A percentile compares a stretch with the other conserved stretches of the same genome.
Conservation (phyloP, 805 yeast species). For the Candida quercuum region DNA sequence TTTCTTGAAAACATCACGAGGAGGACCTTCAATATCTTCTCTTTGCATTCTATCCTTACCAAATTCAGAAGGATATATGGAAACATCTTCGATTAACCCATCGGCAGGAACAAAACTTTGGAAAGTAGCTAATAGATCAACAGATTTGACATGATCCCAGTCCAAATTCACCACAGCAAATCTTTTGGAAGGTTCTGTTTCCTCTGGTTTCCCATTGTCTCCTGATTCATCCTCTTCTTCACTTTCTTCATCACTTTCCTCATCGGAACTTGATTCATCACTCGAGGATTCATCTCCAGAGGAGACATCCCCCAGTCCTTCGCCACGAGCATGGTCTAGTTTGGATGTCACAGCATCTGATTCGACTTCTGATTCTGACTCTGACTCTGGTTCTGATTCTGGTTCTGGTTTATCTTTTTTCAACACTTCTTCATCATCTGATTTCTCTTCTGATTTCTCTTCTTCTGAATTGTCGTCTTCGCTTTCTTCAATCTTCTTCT, state of each 20-base stretch:
- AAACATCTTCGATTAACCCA: conserved; percentile 63
- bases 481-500: conserved; percentile 6
- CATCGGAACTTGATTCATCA: conserved; percentile 38
- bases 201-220: conserved; percentile 62
- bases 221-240: conserved; percentile 51
- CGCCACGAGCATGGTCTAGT: conserved; percentile 67
- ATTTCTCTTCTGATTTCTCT: conserved; percentile 25
- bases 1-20: conserved; percentile 68
- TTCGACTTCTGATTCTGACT: conserved; percentile 11
- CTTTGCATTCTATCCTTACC: conserved; percentile 89
- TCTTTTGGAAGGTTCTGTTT: conserved; percentile 76
- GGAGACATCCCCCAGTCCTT: conserved; percentile 38
- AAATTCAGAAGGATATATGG: conserved; percentile 82
- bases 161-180: conserved; percentile 94
- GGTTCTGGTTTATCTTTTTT: conserved; percentile 11
- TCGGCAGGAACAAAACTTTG: conserved; percentile 75
- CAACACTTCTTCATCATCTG: conserved; percentile 7
- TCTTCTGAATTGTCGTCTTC: conserved; percentile 10
- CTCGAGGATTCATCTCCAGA: conserved; percentile 37
- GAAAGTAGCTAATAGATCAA: conserved; percentile 86
- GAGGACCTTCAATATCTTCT: conserved; percentile 91
- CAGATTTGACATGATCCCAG: conserved; percentile 92
- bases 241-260: conserved; percentile 33
- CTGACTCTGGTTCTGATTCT: conserved; percentile 12
- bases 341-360: conserved; percentile 5